phyloP scores from a whole-genome alignment of 805 yeast species.

The Starmerella ratchasimensis region DNA sequence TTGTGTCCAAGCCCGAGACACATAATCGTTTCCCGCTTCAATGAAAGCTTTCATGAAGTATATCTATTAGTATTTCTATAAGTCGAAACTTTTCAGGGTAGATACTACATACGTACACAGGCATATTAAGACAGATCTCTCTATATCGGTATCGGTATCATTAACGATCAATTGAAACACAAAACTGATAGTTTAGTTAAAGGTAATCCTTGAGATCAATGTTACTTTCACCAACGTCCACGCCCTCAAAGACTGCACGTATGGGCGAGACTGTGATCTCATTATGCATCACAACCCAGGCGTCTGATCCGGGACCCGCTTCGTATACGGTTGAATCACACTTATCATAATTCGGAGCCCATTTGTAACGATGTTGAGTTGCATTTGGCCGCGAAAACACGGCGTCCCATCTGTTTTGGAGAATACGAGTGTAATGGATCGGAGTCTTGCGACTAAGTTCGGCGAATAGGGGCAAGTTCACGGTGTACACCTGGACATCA shows the following conservation, averaged over 20 bases:
- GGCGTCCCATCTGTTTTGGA: slow-evolving; percentile 68
- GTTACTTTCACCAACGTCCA: slow-evolving; percentile 4
- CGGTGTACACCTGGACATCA: slow-evolving; percentile 56
- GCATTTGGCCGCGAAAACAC: slow-evolving; percentile 31
- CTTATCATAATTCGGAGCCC: slow-evolving; percentile 72
- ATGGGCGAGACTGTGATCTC: slow-evolving; percentile 31
- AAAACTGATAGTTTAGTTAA: no score
- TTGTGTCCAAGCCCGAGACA: slow-evolving; percentile 15
- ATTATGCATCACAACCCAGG: slow-evolving; percentile 52
- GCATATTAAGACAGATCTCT: not conserved
- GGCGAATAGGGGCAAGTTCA: slow-evolving; percentile 67
- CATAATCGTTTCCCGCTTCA: slow-evolving; percentile 16
- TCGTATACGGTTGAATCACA: slow-evolving; percentile 43
- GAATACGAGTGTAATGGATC: slow-evolving; percentile 60
- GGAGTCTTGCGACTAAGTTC: slow-evolving; percentile 45
- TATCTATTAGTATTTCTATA: no score
- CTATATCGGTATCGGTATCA: no score
- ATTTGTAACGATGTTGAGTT: slow-evolving; percentile 33
- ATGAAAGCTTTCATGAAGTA: slow-evolving; percentile 15
- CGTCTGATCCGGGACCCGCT: slow-evolving; percentile 45
- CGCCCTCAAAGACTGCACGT: slow-evolving; percentile 15
- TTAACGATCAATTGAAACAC: no score
- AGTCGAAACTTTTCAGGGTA: not conserved
- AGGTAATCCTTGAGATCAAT: slow-evolving; percentile 6
- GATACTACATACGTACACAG: not conserved